Evolutionary conservation across 2,329 filamentous ascomycete genomes (phyloP), one percentile per base, ranked within the genome.

Genomic region (Fusarium incarnatum): DNA sequence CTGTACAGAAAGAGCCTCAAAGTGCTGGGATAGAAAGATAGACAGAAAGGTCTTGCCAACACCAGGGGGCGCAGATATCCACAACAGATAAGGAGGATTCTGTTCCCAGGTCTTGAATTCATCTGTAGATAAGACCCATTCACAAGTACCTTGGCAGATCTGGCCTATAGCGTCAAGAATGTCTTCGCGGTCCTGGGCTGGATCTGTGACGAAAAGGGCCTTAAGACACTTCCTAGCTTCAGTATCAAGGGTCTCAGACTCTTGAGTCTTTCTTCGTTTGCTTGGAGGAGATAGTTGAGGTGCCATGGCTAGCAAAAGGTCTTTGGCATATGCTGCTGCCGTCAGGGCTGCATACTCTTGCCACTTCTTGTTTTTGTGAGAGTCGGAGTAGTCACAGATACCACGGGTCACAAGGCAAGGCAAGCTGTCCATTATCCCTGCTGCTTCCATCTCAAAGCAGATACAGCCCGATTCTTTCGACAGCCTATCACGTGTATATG

Each of bases 401-500:
- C 80, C 80, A n/a, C 79, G 75, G 6, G 83, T 77, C 0, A 78
- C 70, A 2, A 83, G 60, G 18, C 75, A 82, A 1, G 77, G 77
- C 2, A 79, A 73, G 2, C 67, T 1, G 4, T 4, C 5, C 9
- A 37, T 37, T 0, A 37, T n/a, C 1, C 34, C 18, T 4, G 34
- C 34, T n/a, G 73, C 74, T 13, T 78, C 77, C 76, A 75, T 79
- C 22, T 80, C 74, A 9, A 79, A 69, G 7, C 77, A 79, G 0
- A 75, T 42, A 0, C 67, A 62, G 0, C 44, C 50, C 0, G 64
- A 46, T 1, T 69, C 25, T 2, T 32, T 13, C 0, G 74, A 70
- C 5, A 81, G 49, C 0, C 49, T 9, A 30, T 83, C 80, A 8
- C 82, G 70, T 2, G 68, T 64, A 0, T 9, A 2, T 1, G 72